phyloP scores from a whole-genome alignment of 2,329 filamentous ascomycete genomes.

The Phoma herbarum region DNA sequence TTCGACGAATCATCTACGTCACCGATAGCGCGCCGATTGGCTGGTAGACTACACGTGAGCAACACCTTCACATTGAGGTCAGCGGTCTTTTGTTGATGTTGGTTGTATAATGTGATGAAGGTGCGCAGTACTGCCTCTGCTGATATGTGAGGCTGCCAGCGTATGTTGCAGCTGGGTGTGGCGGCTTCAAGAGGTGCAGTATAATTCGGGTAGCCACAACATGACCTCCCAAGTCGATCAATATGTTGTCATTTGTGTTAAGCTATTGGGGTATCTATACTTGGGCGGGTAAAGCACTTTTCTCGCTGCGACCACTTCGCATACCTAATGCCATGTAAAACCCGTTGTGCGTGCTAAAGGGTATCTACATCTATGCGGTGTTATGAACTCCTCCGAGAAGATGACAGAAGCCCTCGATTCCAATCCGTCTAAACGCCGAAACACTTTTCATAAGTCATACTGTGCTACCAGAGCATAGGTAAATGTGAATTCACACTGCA shows the following conservation, averaged over 20 bases:
- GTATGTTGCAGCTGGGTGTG: background rate
- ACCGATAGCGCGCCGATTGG: constrained; percentile 14
- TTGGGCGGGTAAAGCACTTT: constrained; percentile 13
- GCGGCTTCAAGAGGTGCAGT: background rate
- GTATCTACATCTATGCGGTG: constrained; percentile 24
- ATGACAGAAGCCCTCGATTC: constrained; percentile 7
- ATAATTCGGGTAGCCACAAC: background rate
- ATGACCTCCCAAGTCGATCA: background rate
- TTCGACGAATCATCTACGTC: constrained; percentile 30
- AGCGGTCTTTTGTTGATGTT: constrained; percentile 5
- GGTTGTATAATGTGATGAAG: constrained; percentile 5
- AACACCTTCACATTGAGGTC: constrained; percentile 9
- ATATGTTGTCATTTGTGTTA: constrained; percentile 1
- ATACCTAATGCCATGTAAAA: constrained; percentile 4
- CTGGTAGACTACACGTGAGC: constrained; percentile 5
- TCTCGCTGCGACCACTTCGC: background rate
- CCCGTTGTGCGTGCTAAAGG: constrained; percentile 10
- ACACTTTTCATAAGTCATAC: constrained; percentile 35
- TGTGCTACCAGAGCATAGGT: constrained; percentile 9
- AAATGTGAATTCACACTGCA: background rate
- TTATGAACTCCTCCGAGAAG: constrained; percentile 21
- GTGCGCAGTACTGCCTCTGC: background rate
- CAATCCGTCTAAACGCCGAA: constrained; percentile 12
- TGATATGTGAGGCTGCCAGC: background rate
- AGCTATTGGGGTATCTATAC: constrained; percentile 19